Evolutionary conservation across 306 rosid species (phyloP).

Genomic region (Cicer arietinum): DNA sequence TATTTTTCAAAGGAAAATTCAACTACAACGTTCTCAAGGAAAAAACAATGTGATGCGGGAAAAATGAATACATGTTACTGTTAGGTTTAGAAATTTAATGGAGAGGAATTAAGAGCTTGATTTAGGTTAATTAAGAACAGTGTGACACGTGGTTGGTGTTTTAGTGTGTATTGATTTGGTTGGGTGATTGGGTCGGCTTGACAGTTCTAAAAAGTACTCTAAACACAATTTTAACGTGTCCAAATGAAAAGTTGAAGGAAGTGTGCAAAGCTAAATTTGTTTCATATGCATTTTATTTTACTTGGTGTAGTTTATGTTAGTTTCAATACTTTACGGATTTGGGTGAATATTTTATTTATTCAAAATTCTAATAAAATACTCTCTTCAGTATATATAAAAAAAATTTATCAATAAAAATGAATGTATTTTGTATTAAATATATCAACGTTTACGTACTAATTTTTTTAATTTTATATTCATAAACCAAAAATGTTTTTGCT

Average conservation of each 20-base stretch:
- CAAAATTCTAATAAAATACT: not conserved
- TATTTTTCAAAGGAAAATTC: no score
- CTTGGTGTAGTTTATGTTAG: not conserved
- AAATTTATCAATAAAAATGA: no score
- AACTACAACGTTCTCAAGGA: no score
- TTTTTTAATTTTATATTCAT: not conserved
- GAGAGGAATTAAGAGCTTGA: not conserved
- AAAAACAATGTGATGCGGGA: no score
- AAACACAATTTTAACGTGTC: not conserved
- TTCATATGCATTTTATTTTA: not conserved
- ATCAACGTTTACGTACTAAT: no score
- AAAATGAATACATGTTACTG: no score
- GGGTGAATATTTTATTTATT: slow-evolving; percentile 8
- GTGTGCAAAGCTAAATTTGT: no score
- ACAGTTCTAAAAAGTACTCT: not conserved
- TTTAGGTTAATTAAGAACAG: not conserved
- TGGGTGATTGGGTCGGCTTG: not conserved
- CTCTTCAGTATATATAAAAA: no score
- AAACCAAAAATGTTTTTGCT: not conserved
- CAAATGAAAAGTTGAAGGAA: not conserved
- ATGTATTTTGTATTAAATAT: no score
- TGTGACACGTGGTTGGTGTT: slow-evolving; percentile 7
- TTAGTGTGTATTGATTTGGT: not conserved
- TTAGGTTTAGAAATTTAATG: not conserved
- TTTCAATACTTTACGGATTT: slow-evolving; percentile 1